phyloP scores from a whole-genome alignment of 2,329 filamentous ascomycete species.

The Sporothrix brasiliensis region DNA sequence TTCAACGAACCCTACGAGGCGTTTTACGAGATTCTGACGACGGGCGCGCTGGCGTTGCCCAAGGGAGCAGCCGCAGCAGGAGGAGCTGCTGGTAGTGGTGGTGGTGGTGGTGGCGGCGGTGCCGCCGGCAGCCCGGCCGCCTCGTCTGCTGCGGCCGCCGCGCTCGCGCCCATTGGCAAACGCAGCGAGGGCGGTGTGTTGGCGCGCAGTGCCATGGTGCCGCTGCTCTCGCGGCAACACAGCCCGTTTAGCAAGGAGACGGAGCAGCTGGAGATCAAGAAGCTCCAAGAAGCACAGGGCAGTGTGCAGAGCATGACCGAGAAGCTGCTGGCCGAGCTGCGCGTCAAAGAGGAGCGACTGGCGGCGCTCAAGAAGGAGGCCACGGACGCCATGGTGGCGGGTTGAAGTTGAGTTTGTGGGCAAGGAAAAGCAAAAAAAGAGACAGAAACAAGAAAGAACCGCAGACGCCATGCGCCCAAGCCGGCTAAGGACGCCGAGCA shows the following conservation, averaged over 20 bases:
- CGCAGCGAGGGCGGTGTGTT: constrained; percentile 57
- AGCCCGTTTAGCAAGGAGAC: constrained; percentile 75
- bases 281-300: constrained; percentile 64
- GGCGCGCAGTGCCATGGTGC: constrained; percentile 74
- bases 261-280: constrained; percentile 65
- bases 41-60: constrained; percentile 60
- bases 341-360: constrained; percentile 65
- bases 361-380: constrained; percentile 61
- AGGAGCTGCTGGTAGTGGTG: constrained; percentile 43
- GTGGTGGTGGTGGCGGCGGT: constrained; percentile 44
- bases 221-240: constrained; percentile 64
- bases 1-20: constrained; percentile 97
- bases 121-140: constrained; percentile 49
- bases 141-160: constrained; percentile 45
- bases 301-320: constrained; percentile 64
- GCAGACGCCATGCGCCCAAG: neutral
- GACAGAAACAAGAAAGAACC: neutral
- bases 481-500: no score
- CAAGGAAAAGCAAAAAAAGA: neutral
- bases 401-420: constrained; percentile 27
- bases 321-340: constrained; percentile 62
- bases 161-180: constrained; percentile 42
- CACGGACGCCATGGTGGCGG: constrained; percentile 33
- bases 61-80: constrained; percentile 55
- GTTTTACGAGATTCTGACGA: constrained; percentile 85